Evolutionary conservation across 495 filamentous ascomycete genomes (phyloP), one percentile per base, ranked within the genome.

Genomic region (Xylaria curta): DNA sequence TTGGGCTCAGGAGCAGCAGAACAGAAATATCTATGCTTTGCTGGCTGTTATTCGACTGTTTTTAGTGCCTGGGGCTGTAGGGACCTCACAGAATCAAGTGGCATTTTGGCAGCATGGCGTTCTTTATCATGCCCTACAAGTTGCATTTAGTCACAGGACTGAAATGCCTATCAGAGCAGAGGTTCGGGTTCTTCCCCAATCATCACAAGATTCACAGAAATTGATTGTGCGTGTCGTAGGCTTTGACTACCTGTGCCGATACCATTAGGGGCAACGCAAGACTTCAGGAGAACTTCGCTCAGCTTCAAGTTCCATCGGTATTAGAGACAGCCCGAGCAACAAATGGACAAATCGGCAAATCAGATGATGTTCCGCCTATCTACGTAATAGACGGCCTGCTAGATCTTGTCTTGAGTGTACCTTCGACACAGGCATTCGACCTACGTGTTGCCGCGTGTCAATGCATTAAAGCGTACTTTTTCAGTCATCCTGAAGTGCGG

Each of bases 301-400:
- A 94, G 74, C 86, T 97, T 33, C 87, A 91, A 72, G 92, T 95
- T 12, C 85, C 86, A 26, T 86, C 89, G 21, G 82, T 88, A 26
- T 79, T 88, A 47, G 83, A 86, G 66, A 72, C 66, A 24, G n/a
- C 79, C 28, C 82, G 85, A 26, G 75, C 83, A 15, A 78, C 81
- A 47, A 81, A 85, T 61, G 84, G 85, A 51, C 79, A 67, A 61
- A 82, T 66, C 72, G 79, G 67, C 77, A 82, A 78, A 74, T 73
- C 65, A 79, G 70, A 89, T 68, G 84, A 82, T 7, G 82, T 88
- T 42, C 81, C 87, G 47, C 91, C 85, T 73, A 88, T 95, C 51
- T 97, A 95, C 83, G 93, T 98, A 26, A 97, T 99, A 72, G 94
- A 98, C 80, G 96, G 92, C 12, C 84, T 98, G n/a, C 85, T 99